Conservation (phyloP, 176 grass and related monocot genomes). For the Bromus sterilis region DNA sequence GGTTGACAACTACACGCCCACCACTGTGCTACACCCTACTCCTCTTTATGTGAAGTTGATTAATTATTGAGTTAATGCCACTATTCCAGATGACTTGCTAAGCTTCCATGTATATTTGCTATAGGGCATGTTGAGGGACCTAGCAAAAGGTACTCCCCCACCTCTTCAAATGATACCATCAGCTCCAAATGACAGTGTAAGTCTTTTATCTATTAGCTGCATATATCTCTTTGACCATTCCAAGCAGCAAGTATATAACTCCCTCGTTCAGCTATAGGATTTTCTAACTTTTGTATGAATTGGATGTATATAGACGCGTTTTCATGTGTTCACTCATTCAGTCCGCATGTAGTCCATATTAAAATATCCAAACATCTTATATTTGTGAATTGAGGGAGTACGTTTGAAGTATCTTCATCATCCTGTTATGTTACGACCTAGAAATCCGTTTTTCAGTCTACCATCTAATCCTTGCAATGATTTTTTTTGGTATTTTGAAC, state of each 20-base stretch:
- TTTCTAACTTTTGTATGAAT: too few species aligned
- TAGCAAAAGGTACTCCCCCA: conserved; percentile 54
- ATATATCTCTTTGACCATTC: conserved; percentile 3
- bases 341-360: too few species aligned
- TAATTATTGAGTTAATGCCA: background rate
- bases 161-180: conserved; percentile 34
- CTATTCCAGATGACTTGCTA: background rate
- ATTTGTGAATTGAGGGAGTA: too few species aligned
- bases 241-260: background rate
- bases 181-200: conserved; percentile 61
- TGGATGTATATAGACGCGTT: too few species aligned
- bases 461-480: background rate
- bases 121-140: conserved; percentile 83
- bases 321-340: too few species aligned
- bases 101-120: conserved; percentile 5
- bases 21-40: background rate
- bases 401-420: background rate
- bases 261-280: too few species aligned
- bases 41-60: background rate
- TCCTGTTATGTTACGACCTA: background rate
- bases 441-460: background rate
- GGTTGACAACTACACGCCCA: background rate
- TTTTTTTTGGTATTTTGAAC: background rate
- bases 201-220: conserved; percentile 18
- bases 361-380: too few species aligned